Evolutionary conservation across 208 protist species (phyloP), one percentile per base, ranked within the genome.

Genomic region (Leishmania tarentolae): DNA sequence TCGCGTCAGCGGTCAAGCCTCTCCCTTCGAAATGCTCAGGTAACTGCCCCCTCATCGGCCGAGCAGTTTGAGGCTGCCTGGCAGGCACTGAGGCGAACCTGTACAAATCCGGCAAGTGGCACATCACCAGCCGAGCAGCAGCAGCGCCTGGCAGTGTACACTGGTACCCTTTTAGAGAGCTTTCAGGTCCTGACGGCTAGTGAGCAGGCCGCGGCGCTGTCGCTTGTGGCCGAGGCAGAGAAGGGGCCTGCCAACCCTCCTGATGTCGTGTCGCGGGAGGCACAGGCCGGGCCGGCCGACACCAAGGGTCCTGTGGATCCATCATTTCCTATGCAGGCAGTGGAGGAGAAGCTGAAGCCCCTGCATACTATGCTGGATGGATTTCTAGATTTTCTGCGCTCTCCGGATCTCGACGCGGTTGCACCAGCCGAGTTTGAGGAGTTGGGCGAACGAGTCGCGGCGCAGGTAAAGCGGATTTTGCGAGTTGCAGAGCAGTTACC

Each of bases 321-420:
- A 46, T 37, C 69, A 2, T 4, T 72, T 11, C 61, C 63, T 8
- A 69, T n/a, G 31, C 35, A 59, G 52, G 52, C 74, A 40, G 57
- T 71, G 71, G 61, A 80, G 72, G 42, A 59, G 24, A 87, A 83
- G 68, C 40, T 86, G 56, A 69, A 76, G 44, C 85, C 85, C 31
- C 81, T 96, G 35, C 86, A 95, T 75, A 78, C 69, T 21, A 95
- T 95, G 90, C 63, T 95, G 47, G 89, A 95, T 76, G 81, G 86
- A 28, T 95, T 96, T 79, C 46, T 91, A 0, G 79, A 80, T 13
- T 76, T 94, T 37, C 80, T 96, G 40, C 70, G 86, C 40, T 92
- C 86, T 9, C 78, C 85, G 11, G 85, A 87, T 0, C 56, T 88
- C 17, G 53, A 50, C 35, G 57, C 83, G 42, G 78, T 90, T 0